Base-by-base conservation (phyloP, 192 early-diverging fungal genomes). In the Cetraspora pellucida region DNA sequence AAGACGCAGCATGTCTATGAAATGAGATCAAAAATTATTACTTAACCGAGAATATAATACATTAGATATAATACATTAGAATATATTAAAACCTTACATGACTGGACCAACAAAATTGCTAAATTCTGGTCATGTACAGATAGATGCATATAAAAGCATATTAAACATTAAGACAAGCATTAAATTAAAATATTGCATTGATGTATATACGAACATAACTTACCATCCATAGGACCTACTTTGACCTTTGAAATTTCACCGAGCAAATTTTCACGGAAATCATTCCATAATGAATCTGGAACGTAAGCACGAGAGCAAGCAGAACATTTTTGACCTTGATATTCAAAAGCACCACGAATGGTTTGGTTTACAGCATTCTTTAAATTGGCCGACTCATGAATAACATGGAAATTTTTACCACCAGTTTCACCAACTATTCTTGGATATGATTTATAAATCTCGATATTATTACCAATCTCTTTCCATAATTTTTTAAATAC, bases 391-490 rank as follows among this genome's bases (percentile, higher is more conserved):
- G 81, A 79, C 79, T 93, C 87, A 84, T 98, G 96, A 59, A 97
- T 80, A 70, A 99, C 84, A 79, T 99, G 97, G 90, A 95, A 97
- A 91, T 99, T 99, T 88, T 99, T 99, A 71, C 97, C 97, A 81
- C 97, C 97, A 31, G 97, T 97, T 85, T 99, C 97, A 81, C 97
- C 97, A 19, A 99, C 96, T 72, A 98, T 93, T 81, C 97, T 93
- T 61, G 97, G 97, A 84, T 96, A 99, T 64, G 90, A 91, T 81
- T 89, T 90, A 88, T 97, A 99, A 58, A 78, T 88, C 75, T 96
- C 91, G 64, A 99, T 90, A 88, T 99, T 97, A 80, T 91, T 85
- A 47, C 90, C 93, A 82, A 97, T 95, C 75, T 92, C 89, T 85
- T 91, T 90, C 94, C 94, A 99, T 80, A 99, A 86, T 78, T 90